Percentiles rank a stretch among this genome's conserved stretches.
phyloP scores from a whole-genome alignment of 179 eudicot genomes.

The Amaranthus tricolor region DNA sequence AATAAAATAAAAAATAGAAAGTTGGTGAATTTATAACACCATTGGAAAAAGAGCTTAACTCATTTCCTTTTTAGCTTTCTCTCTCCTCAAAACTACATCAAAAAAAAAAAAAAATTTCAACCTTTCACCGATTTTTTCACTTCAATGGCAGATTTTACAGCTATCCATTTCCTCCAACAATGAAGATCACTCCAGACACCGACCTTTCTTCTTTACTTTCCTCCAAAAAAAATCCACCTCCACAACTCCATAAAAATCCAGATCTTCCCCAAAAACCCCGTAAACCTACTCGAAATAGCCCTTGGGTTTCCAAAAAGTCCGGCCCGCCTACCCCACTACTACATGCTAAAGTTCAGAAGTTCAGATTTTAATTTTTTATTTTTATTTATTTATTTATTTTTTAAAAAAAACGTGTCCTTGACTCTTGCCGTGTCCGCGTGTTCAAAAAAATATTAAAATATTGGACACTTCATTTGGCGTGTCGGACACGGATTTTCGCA shows the following conservation, averaged over 20 bases:
- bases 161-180: slow-evolving; percentile 20
- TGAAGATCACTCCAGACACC: slow-evolving; percentile 37
- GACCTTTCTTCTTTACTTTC: slow-evolving; percentile 19
- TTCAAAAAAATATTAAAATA: too few species aligned
- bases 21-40: too few species aligned
- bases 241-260: slow-evolving; percentile 21
- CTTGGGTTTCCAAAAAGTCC: slow-evolving; percentile 10
- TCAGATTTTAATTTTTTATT: too few species aligned
- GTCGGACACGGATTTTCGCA: too few species aligned
- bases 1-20: too few species aligned
- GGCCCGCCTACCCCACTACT: slow-evolving; percentile 18
- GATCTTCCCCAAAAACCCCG: slow-evolving; percentile 27
- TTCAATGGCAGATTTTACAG: slow-evolving; percentile 28
- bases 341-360: too few species aligned
- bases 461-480: too few species aligned
- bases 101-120: slow-evolving; percentile 6
- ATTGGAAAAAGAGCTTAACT: too few species aligned
- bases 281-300: not conserved
- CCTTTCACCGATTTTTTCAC: too few species aligned
- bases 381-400: too few species aligned
- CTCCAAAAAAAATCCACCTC: slow-evolving; percentile 17
- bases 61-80: not conserved
- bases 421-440: too few species aligned
- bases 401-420: too few species aligned
- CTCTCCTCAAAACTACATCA: not conserved